Percentiles rank a stretch among this genome's conserved stretches.
These are phyloP conservation scores for Quercus engelmannii DNA, from an alignment of 306 rosid species.

Conservation along the genomic window DNA sequence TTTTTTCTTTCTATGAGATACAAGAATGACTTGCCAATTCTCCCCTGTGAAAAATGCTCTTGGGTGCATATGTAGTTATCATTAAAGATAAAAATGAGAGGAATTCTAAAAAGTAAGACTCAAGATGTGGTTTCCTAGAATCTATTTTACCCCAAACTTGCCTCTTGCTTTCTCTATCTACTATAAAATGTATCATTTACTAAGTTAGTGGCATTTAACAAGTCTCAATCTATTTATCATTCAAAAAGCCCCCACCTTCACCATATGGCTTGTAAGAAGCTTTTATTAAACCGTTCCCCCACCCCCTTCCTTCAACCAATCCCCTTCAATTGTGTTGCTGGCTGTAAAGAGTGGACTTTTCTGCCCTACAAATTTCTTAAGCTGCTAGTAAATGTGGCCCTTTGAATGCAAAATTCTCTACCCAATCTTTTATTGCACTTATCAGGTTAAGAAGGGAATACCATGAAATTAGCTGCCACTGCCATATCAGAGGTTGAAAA, in stretches of 20 bases:
- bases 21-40: not conserved
- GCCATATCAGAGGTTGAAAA: too few relatives aligned
- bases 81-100: conserved; percentile 3
- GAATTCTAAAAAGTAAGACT: not conserved
- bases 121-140: not conserved
- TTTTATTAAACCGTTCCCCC: not conserved
- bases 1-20: not conserved
- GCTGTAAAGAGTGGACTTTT: not conserved
- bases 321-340: not conserved
- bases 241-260: not conserved
- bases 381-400: not conserved
- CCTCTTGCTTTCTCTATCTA: not conserved
- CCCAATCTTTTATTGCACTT: not conserved
- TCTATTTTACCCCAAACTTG: not conserved
- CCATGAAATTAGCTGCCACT: not conserved
- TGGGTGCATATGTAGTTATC: not conserved
- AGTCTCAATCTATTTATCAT: too few relatives aligned
- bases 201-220: too few relatives aligned
- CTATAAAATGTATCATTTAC: not conserved
- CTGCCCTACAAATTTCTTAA: not conserved
- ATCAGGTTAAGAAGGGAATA: not conserved
- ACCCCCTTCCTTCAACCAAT: not conserved
- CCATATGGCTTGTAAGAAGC: not conserved
- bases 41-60: not conserved
- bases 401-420: not conserved